These are phyloP conservation scores for Curvularia sp. DNA, from an alignment of 2,329 filamentous ascomycete species.

Conservation along the genomic window DNA sequence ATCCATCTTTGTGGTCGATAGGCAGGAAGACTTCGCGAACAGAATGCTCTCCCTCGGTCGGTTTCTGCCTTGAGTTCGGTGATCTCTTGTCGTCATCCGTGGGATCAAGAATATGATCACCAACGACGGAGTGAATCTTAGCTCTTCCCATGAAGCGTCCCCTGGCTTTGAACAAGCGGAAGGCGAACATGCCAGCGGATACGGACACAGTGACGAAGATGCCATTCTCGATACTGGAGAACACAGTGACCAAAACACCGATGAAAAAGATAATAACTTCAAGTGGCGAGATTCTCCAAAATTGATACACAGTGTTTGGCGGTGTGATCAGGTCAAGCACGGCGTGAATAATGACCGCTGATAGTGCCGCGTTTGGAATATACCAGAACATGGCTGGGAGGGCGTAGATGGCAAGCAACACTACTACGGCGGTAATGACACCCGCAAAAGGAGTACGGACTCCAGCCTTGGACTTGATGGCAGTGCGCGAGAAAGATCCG, in stretches of 20 bases:
- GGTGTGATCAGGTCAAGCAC: constrained; percentile 92
- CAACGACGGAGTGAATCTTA: constrained; percentile 84
- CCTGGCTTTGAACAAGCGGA: constrained; percentile 80
- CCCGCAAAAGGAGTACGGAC: constrained; percentile 91
- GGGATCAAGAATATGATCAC: constrained; percentile 70
- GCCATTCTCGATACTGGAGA: constrained; percentile 86
- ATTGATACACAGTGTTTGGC: constrained; percentile 90
- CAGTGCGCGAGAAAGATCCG: constrained; percentile 93
- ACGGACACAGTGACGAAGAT: constrained; percentile 85
- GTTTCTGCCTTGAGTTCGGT: constrained; percentile 24
- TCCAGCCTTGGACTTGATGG: constrained; percentile 96
- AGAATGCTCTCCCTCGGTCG: constrained; percentile 50
- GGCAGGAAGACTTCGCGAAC: constrained; percentile 85
- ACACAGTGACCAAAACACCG: constrained; percentile 89
- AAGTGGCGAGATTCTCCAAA: constrained; percentile 90
- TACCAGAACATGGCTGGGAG: constrained; percentile 92
- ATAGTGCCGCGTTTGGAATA: constrained; percentile 80
- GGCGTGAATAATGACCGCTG: constrained; percentile 94
- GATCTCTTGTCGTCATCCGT: constrained; percentile 41
- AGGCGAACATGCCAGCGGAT: constrained; percentile 79
- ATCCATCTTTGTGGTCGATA: constrained; percentile 83
- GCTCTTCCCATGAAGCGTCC: constrained; percentile 86
- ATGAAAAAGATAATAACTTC: constrained; percentile 94
- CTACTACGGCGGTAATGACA: constrained; percentile 83
- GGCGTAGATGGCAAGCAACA: constrained; percentile 89